A percentile compares a stretch with the other conserved stretches of the same genome.
phyloP scores from a whole-genome alignment of 2,329 filamentous ascomycete species.

The Calonectria hongkongensis region DNA sequence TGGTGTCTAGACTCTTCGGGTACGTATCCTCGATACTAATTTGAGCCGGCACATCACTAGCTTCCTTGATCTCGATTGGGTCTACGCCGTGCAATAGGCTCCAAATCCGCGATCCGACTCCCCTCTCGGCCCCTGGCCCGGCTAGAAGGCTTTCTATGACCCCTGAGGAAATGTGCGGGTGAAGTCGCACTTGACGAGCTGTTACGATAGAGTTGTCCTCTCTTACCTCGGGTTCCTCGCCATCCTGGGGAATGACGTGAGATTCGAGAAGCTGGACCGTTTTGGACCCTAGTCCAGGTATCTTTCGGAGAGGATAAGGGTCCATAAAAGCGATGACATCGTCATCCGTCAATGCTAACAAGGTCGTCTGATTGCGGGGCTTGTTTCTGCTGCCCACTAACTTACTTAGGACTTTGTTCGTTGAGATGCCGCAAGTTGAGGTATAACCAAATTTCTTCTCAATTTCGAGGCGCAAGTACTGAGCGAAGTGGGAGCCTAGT shows the following conservation, averaged over 20 bases:
- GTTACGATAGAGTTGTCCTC: conserved; percentile 70
- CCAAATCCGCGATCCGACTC: conserved; percentile 85
- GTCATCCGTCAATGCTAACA: conserved; percentile 79
- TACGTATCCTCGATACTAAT: conserved; percentile 98
- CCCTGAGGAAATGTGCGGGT: conserved; percentile 77
- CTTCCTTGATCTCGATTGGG: conserved; percentile 81
- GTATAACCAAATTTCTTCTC: conserved; percentile 89
- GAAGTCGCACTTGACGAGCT: conserved; percentile 78
- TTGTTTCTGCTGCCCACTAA: conserved; percentile 90
- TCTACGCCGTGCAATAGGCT: conserved; percentile 88
- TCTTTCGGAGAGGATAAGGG: conserved; percentile 82
- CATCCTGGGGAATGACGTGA: conserved; percentile 66
- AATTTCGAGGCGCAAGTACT: conserved; percentile 82
- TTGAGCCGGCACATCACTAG: conserved; percentile 84
- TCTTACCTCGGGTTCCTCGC: conserved; percentile 56
- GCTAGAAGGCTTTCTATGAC: conserved; percentile 81
- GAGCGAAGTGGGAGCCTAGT: conserved; percentile 87
- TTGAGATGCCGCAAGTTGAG: conserved; percentile 90
- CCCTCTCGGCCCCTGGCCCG: conserved; percentile 81
- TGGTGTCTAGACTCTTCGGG: conserved; percentile 76
- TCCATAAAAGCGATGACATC: conserved; percentile 83
- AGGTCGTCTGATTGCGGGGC: conserved; percentile 89
- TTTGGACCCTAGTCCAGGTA: conserved; percentile 91
- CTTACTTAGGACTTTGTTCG: conserved; percentile 90
- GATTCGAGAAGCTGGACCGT: conserved; percentile 69